Percentiles rank a stretch among this genome's conserved stretches.
Evolutionary conservation across 2,329 filamentous ascomycete species (phyloP).

Genomic region (Aspergillus tanneri): DNA sequence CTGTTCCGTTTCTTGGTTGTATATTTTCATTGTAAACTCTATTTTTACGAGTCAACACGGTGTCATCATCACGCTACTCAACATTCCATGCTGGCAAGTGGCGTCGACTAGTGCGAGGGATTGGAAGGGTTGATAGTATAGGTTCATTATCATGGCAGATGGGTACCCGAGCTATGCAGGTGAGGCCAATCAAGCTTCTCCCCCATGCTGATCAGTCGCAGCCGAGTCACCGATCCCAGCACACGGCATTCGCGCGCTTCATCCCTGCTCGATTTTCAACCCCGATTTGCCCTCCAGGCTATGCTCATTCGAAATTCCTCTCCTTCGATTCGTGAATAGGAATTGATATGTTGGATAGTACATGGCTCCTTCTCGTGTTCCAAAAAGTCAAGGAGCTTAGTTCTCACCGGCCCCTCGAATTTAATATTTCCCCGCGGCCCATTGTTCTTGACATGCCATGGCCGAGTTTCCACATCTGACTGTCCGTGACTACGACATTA

Average conservation of each 20-base stretch:
- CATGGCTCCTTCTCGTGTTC: too few species aligned
- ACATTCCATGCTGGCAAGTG: too few species aligned
- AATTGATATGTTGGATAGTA: not conserved
- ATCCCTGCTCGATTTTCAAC: not conserved
- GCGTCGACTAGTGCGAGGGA: too few species aligned
- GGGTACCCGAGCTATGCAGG: not conserved
- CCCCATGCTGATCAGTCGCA: not conserved
- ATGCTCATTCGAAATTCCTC: conserved; percentile 3
- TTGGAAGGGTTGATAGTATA: too few species aligned
- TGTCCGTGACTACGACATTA: not conserved
- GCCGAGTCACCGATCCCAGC: not conserved
- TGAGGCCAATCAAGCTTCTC: not conserved
- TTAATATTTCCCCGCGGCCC: too few species aligned
- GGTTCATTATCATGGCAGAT: not conserved
- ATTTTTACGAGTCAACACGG: too few species aligned
- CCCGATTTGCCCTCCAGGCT: not conserved
- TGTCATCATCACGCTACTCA: too few species aligned
- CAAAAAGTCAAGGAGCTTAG: too few species aligned
- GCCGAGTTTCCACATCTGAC: not conserved
- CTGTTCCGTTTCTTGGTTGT: too few species aligned
- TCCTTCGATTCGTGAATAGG: conserved; percentile 4
- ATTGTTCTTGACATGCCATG: too few species aligned
- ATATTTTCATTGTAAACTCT: too few species aligned
- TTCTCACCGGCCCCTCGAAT: too few species aligned
- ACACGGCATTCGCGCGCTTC: not conserved